phyloP scores from a whole-genome alignment of 2,329 filamentous ascomycete genomes.

The Cytospora piceae region DNA sequence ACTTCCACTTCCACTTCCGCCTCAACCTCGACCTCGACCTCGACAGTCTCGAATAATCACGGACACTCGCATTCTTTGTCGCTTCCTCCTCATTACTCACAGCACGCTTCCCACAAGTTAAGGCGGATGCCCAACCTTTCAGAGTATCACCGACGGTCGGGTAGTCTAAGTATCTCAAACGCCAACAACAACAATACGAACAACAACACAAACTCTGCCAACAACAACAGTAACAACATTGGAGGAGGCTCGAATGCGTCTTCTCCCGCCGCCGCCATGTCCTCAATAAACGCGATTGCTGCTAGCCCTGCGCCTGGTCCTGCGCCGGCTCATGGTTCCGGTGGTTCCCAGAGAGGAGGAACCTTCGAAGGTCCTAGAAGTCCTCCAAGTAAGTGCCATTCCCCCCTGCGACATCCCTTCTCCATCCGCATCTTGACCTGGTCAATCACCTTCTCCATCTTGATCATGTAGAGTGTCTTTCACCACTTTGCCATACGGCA shows the following conservation, averaged over 20 bases:
- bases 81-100: conserved; percentile 15
- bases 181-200: conserved; percentile 21
- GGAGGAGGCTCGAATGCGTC: conserved; percentile 17
- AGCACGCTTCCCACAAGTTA: conserved; percentile 21
- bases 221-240: conserved; percentile 28
- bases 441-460: not conserved
- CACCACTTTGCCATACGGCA: not conserved
- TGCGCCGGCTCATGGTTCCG: not conserved
- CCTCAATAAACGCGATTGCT: conserved; percentile 37
- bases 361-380: conserved; percentile 65
- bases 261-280: conserved; percentile 34
- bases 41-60: conserved; percentile 6
- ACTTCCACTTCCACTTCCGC: conserved; percentile 2
- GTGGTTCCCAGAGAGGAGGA: conserved; percentile 6
- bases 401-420: conserved; percentile 1
- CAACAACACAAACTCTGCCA: conserved; percentile 35
- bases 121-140: conserved; percentile 44
- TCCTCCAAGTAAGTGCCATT: conserved; percentile 59
- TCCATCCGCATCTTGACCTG: not conserved
- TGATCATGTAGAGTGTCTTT: not conserved
- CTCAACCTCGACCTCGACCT: conserved; percentile 1
- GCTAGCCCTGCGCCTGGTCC: conserved; percentile 29
- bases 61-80: conserved; percentile 25
- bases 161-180: conserved; percentile 56
- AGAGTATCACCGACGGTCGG: conserved; percentile 55